Conservation (phyloP, 1,284 basidiomycete genomes). For the Mycena sp. region DNA sequence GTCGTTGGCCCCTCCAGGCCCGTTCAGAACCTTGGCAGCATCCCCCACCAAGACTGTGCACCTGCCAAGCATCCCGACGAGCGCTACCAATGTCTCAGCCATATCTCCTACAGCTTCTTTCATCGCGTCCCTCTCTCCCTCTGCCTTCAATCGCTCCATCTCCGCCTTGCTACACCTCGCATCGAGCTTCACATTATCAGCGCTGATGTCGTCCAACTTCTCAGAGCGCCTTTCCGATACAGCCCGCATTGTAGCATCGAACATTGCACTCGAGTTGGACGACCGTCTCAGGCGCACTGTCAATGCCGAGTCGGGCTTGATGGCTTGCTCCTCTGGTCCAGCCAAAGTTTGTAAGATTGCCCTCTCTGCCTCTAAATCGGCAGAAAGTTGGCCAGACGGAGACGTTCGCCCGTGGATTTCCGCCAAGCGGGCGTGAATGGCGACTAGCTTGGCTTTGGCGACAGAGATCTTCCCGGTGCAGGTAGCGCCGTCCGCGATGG, state of each 20-base stretch:
- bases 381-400: conserved; percentile 52
- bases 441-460: conserved; percentile 76
- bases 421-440: conserved; percentile 72
- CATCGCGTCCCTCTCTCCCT: conserved; percentile 76
- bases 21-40: conserved; percentile 64
- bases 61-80: conserved; percentile 83
- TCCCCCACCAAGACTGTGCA: conserved; percentile 80
- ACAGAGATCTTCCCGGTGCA: conserved; percentile 80
- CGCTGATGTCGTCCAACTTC: conserved; percentile 77
- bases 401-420: conserved; percentile 64
- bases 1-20: conserved; percentile 53
- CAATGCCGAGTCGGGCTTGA: conserved; percentile 70
- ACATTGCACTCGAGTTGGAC: conserved; percentile 80
- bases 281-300: conserved; percentile 73
- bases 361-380: conserved; percentile 78
- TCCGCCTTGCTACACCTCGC: conserved; percentile 74
- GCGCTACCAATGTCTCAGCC: conserved; percentile 72
- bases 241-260: conserved; percentile 85
- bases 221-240: conserved; percentile 83
- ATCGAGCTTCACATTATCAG: conserved; percentile 79
- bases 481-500: conserved; percentile 81
- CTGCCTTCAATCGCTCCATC: conserved; percentile 77
- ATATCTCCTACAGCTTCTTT: conserved; percentile 72
- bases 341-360: conserved; percentile 76
- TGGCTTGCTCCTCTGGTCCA: conserved; percentile 73